Conservation (phyloP, 805 yeast species). For the Candida suzukii region DNA sequence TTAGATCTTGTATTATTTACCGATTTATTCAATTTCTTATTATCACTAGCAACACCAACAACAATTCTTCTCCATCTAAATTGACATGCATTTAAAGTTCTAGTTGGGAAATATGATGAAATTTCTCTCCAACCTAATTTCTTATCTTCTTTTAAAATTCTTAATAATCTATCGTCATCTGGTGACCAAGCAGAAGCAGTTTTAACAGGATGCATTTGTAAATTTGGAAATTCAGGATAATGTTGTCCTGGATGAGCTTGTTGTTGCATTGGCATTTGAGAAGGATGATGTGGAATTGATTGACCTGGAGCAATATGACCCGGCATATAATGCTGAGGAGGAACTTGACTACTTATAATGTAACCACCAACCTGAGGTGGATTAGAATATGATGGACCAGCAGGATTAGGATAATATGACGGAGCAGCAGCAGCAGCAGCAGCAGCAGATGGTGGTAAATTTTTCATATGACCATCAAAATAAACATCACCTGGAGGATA, state of each 20-base stretch:
- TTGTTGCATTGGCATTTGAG: neutral
- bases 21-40: neutral
- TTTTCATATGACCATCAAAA: too few relatives aligned
- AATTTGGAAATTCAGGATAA: neutral
- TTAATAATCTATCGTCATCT: conserved; percentile 61
- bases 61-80: conserved; percentile 77
- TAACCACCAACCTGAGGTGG: neutral
- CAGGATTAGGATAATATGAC: too few relatives aligned
- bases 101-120: conserved; percentile 64
- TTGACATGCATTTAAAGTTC: conserved; percentile 88
- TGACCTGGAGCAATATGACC: neutral
- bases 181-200: conserved; percentile 64
- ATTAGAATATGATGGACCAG: neutral
- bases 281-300: neutral
- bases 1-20: neutral
- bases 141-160: conserved; percentile 75
- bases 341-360: too few relatives aligned
- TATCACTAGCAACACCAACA: conserved; percentile 23
- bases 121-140: conserved; percentile 89
- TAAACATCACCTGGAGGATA: neutral
- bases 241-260: neutral
- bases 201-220: conserved; percentile 7
- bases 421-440: too few relatives aligned
- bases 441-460: neutral
- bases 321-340: neutral